phyloP scores from a whole-genome alignment of 176 grass and related monocot species.

The Cocos nucifera region DNA sequence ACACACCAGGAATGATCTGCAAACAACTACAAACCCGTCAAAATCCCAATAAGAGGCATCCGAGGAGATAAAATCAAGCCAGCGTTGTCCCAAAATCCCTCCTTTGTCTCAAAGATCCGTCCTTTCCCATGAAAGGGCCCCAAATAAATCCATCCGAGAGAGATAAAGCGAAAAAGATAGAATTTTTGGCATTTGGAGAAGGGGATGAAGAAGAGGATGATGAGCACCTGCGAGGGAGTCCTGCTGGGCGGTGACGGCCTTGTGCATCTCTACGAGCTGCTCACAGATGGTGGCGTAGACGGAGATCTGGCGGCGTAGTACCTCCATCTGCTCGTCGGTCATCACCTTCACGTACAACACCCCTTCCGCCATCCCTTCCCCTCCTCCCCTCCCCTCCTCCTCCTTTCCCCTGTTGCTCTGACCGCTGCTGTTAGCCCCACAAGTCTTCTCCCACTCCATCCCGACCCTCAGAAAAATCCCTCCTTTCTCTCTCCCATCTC shows the following conservation, averaged over 20 bases:
- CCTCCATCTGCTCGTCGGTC: slow-evolving; percentile 23
- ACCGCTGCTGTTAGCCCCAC: neutral
- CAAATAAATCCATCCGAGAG: no score
- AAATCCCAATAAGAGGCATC: no score
- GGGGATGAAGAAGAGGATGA: neutral
- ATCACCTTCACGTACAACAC: slow-evolving; percentile 20
- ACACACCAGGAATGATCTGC: no score
- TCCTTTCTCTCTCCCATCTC: neutral
- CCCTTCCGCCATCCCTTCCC: neutral
- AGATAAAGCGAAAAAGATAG: no score
- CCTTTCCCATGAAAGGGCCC: no score
- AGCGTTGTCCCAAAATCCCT: no score
- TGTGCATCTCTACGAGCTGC: slow-evolving; percentile 25
- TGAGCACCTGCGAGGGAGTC: slow-evolving; percentile 8
- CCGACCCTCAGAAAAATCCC: neutral
- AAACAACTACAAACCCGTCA: no score
- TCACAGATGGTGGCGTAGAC: slow-evolving; percentile 15
- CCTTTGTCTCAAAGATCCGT: no score
- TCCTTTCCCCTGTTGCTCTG: neutral
- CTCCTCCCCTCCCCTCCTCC: neutral
- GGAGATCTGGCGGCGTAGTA: slow-evolving; percentile 19
- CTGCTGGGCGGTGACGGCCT: neutral
- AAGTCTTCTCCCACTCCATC: slow-evolving; percentile 4
- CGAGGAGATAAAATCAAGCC: no score
- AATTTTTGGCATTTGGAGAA: no score